Conservation (phyloP, 345 rosid species). For the Eucalyptus pauciflora region DNA sequence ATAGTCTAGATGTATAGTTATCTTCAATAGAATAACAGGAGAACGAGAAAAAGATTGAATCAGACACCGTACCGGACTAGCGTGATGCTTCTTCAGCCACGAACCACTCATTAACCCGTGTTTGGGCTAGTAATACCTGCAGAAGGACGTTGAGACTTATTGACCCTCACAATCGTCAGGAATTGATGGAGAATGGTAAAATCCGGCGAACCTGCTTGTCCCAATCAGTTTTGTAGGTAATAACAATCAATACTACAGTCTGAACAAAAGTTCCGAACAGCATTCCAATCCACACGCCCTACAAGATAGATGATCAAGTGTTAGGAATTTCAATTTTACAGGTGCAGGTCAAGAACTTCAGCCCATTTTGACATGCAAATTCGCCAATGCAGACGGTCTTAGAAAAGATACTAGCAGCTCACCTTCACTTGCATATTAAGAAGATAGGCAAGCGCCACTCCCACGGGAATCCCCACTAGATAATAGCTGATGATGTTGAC, state of each 20-base stretch:
- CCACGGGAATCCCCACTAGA: constrained; percentile 61
- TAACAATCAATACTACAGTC: constrained; percentile 35
- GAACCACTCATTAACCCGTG: neutral
- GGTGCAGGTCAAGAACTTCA: neutral
- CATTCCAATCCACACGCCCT: constrained; percentile 90
- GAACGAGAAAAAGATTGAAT: neutral
- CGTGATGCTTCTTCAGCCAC: neutral
- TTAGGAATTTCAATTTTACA: neutral
- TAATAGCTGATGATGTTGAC: constrained; percentile 66
- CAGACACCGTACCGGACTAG: neutral
- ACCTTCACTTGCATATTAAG: constrained; percentile 47
- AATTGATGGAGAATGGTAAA: neutral
- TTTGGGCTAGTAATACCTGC: neutral
- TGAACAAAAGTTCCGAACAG: constrained; percentile 55
- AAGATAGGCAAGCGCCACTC: constrained; percentile 46
- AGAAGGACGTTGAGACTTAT: neutral
- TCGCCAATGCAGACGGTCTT: neutral
- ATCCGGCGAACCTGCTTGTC: constrained; percentile 38
- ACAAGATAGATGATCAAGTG: neutral
- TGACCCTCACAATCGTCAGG: neutral
- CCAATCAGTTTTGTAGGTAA: constrained; percentile 65
- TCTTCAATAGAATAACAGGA: neutral
- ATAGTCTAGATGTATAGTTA: no score
- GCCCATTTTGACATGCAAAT: neutral
- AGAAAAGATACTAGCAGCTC: neutral